A percentile compares a stretch with the other conserved stretches of the same genome.
Conservation (phyloP, 2,329 filamentous ascomycete genomes). For the Penicillium oxalicum region DNA sequence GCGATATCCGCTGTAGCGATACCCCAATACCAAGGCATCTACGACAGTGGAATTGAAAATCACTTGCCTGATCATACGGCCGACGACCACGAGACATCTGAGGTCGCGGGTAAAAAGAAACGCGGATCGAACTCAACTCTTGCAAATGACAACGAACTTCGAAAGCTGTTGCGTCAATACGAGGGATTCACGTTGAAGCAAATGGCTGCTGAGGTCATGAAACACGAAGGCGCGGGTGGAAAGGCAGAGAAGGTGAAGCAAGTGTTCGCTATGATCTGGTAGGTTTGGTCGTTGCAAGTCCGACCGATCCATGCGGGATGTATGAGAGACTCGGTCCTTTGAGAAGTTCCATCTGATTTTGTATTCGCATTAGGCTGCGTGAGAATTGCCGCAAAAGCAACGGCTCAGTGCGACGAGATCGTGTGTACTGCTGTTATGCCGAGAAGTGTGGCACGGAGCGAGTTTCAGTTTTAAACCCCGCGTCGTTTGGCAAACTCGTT, state of each 20-base stretch:
- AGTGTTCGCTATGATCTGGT: constrained; percentile 50
- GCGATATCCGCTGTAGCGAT: constrained; percentile 29
- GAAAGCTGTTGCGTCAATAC: constrained; percentile 44
- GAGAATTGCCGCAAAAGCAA: constrained; percentile 44
- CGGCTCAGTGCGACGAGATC: constrained; percentile 76
- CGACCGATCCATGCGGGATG: neutral
- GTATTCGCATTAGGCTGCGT: constrained; percentile 33
- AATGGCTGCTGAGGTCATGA: constrained; percentile 45
- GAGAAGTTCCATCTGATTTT: neutral
- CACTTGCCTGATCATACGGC: constrained; percentile 37
- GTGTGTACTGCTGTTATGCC: constrained; percentile 94
- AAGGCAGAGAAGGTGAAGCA: constrained; percentile 49
- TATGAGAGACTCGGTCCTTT: constrained; percentile 1
- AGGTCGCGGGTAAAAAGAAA: constrained; percentile 40
- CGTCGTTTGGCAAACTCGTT: constrained; percentile 95
- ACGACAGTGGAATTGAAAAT: constrained; percentile 39
- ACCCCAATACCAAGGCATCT: constrained; percentile 36
- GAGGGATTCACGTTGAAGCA: constrained; percentile 42
- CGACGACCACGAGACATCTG: constrained; percentile 41
- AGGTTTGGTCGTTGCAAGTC: constrained; percentile 14
- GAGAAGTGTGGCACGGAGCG: constrained; percentile 86
- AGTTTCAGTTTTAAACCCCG: constrained; percentile 91
- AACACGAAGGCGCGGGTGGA: constrained; percentile 45
- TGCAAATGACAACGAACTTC: constrained; percentile 46
- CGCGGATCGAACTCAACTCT: constrained; percentile 44